A percentile compares a stretch with the other conserved stretches of the same genome.
These are phyloP conservation scores for Phytophthora pluvialis DNA, from an alignment of 352 stramenopile species.

Conservation along the genomic window DNA sequence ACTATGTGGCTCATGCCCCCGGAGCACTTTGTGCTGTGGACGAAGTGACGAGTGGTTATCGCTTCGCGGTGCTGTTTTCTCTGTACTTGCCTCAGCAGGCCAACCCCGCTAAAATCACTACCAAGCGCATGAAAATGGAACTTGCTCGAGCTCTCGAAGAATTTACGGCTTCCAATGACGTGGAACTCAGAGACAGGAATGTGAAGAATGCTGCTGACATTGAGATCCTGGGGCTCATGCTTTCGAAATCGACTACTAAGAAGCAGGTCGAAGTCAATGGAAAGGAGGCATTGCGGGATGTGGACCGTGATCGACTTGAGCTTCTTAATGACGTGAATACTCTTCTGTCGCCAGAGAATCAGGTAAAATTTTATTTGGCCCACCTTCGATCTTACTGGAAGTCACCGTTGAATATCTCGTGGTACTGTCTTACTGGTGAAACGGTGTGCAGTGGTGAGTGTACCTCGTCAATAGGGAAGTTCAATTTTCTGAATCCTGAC, in stretches of 20 bases:
- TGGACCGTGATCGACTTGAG: conserved; percentile 8
- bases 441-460: background rate
- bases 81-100: conserved; percentile 1
- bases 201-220: background rate
- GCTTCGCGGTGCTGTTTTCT: conserved; percentile 4
- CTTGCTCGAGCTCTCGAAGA: conserved; percentile 1
- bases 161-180: background rate
- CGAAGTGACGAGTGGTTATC: conserved; percentile 13
- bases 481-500: conserved; percentile 20
- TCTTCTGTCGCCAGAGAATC: conserved; percentile 6
- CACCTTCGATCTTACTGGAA: background rate
- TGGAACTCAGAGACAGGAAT: background rate
- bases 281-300: background rate
- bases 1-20: conserved; percentile 14
- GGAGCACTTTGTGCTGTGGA: conserved; percentile 6
- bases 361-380: conserved; percentile 20
- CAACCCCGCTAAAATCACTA: background rate
- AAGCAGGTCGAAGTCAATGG: background rate
- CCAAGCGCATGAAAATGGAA: background rate
- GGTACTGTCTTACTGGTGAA: conserved; percentile 8
- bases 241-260: conserved; percentile 1
- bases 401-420: conserved; percentile 1
- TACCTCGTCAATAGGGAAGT: background rate
- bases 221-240: conserved; percentile 2
- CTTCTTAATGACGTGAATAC: conserved; percentile 1